A percentile compares a stretch with the other conserved stretches of the same genome.
These are phyloP conservation scores for Oxyria digyna DNA, from an alignment of 148 eudicot genomes.

Conservation along the genomic window DNA sequence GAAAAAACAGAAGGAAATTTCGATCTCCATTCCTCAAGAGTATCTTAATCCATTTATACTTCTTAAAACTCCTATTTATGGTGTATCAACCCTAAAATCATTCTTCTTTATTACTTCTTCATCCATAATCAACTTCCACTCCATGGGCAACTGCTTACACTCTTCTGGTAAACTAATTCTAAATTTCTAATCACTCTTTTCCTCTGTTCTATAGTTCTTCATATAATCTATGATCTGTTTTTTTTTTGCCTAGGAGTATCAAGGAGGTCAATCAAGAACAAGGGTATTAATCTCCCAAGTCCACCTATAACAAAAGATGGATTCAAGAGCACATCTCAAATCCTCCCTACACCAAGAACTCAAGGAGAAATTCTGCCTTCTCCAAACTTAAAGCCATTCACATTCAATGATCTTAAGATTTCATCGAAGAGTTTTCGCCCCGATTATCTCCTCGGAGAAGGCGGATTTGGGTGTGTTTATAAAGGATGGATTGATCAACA, in stretches of 20 bases:
- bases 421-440: slow-evolving; percentile 28
- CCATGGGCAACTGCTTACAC: slow-evolving; percentile 5
- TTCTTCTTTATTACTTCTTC: neutral
- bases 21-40: neutral
- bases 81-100: neutral
- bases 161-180: neutral
- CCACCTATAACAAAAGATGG: slow-evolving; percentile 3
- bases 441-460: slow-evolving; percentile 29
- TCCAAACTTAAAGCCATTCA: slow-evolving; percentile 16
- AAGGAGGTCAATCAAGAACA: neutral
- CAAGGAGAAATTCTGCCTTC: slow-evolving; percentile 26
- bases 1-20: neutral
- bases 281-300: neutral
- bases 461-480: slow-evolving; percentile 33
- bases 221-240: too few species aligned
- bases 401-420: slow-evolving; percentile 20
- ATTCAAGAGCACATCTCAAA: neutral
- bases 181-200: neutral
- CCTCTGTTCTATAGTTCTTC: too few species aligned
- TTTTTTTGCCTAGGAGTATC: neutral
- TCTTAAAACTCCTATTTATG: neutral
- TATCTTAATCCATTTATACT: neutral
- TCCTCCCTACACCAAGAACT: slow-evolving; percentile 37
- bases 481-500: slow-evolving; percentile 31
- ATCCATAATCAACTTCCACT: neutral